A percentile compares a stretch with the other conserved stretches of the same genome.
Conservation (phyloP, 2,329 filamentous ascomycete genomes). For the Neocatenulostroma microsporum region DNA sequence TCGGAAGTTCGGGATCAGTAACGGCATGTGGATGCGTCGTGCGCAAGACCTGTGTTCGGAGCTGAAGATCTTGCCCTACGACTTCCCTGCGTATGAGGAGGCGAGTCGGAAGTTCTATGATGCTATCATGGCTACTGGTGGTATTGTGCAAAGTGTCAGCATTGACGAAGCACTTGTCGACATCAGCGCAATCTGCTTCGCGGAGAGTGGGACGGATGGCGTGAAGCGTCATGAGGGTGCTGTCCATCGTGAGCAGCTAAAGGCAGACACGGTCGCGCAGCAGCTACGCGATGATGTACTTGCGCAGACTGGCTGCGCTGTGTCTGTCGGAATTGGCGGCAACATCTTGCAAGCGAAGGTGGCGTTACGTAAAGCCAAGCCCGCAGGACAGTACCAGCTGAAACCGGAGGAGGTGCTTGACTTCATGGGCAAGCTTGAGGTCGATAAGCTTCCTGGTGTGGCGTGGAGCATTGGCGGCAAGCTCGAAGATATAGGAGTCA, state of each 20-base stretch:
- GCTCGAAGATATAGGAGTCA: slow-evolving; percentile 77
- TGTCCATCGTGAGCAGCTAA: slow-evolving; percentile 69
- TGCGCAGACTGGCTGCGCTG: slow-evolving; percentile 68
- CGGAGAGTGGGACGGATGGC: slow-evolving; percentile 59
- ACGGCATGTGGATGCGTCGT: slow-evolving; percentile 99
- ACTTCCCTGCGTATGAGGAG: slow-evolving; percentile 90
- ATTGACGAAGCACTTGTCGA: slow-evolving; percentile 93
- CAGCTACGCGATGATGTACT: slow-evolving; percentile 63
- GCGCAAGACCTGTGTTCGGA: slow-evolving; percentile 76
- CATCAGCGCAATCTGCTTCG: slow-evolving; percentile 62
- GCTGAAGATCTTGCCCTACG: slow-evolving; percentile 85
- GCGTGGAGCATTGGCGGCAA: slow-evolving; percentile 82
- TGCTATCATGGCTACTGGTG: slow-evolving; percentile 68
- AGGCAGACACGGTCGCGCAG: slow-evolving; percentile 63
- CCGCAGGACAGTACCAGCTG: slow-evolving; percentile 84
- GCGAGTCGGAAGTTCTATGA: slow-evolving; percentile 84
- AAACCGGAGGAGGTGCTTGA: slow-evolving; percentile 70
- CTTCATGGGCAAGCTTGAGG: slow-evolving; percentile 68
- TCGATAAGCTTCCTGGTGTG: slow-evolving; percentile 83
- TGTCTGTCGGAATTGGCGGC: slow-evolving; percentile 84
- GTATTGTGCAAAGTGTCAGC: slow-evolving; percentile 88
- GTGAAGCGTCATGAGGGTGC: slow-evolving; percentile 57
- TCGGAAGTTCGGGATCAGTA: slow-evolving; percentile 77
- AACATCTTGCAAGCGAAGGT: slow-evolving; percentile 91
- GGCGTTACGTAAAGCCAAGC: slow-evolving; percentile 84